Percentiles rank a stretch among this genome's conserved stretches.
phyloP scores from a whole-genome alignment of 2,329 filamentous ascomycete genomes.

The Hyphodiscus sp. region DNA sequence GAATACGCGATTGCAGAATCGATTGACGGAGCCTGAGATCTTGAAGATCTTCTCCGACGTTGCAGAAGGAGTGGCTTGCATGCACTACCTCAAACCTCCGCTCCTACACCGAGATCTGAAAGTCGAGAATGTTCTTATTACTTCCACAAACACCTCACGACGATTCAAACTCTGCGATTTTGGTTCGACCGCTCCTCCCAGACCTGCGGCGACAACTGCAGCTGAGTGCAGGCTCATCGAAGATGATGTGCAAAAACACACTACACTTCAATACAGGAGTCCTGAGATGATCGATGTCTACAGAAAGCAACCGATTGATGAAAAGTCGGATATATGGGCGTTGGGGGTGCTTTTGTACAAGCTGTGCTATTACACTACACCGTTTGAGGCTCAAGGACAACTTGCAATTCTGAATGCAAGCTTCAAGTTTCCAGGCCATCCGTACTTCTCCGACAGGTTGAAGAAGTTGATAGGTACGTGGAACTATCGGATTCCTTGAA shows the following conservation, averaged over 20 bases:
- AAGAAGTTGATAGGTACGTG: conserved; percentile 80
- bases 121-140: conserved; percentile 93
- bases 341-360: conserved; percentile 94
- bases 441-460: conserved; percentile 79
- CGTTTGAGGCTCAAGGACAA: conserved; percentile 95
- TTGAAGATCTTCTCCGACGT: conserved; percentile 95
- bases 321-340: conserved; percentile 97
- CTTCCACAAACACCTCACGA: conserved; percentile 50
- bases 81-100: conserved; percentile 96
- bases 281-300: conserved; percentile 99
- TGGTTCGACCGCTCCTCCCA: conserved; percentile 79
- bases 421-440: conserved; percentile 85
- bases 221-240: conserved; percentile 88
- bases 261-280: conserved; percentile 93
- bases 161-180: conserved; percentile 98
- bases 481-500: neutral
- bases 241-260: conserved; percentile 95
- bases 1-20: conserved; percentile 95
- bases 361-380: conserved; percentile 97
- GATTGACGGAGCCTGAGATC: conserved; percentile 95
- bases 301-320: conserved; percentile 90
- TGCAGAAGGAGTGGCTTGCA: conserved; percentile 91
- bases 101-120: conserved; percentile 92
- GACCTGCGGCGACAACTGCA: conserved; percentile 77
- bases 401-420: conserved; percentile 95